Percentiles rank a stretch among this genome's conserved stretches.
Evolutionary conservation across 495 filamentous ascomycete genomes (phyloP).

Genomic region (Xylaria venustula): DNA sequence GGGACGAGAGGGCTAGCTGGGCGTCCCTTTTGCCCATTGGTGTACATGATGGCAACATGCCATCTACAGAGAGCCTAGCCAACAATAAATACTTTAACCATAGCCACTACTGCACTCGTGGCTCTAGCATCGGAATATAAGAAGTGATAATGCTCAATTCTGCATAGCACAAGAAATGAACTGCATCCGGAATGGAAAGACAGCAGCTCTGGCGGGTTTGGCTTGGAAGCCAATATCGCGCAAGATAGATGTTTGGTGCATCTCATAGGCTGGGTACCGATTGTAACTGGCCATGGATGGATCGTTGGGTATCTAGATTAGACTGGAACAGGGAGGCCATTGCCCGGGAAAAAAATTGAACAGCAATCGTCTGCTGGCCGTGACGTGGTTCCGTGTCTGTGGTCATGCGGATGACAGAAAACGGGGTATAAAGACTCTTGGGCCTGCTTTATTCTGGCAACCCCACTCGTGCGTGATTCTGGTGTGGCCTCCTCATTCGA

Average conservation of each 20-base stretch:
- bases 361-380: not conserved
- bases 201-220: not conserved
- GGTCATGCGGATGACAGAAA: slow-evolving; percentile 12
- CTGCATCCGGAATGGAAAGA: not conserved
- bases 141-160: not conserved
- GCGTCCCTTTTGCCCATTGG: not conserved
- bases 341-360: not conserved
- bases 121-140: not conserved
- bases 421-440: slow-evolving; percentile 12
- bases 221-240: not conserved
- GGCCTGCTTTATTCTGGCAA: not conserved
- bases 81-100: slow-evolving; percentile 9
- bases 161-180: not conserved
- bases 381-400: slow-evolving; percentile 3
- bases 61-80: slow-evolving; percentile 4
- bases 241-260: not conserved
- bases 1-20: no score
- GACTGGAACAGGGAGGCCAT: not conserved
- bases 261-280: not conserved
- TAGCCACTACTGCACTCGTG: not conserved
- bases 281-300: not conserved
- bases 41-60: not conserved
- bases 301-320: not conserved
- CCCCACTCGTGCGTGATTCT: not conserved
- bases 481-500: not conserved